Percentiles rank a stretch among this genome's conserved stretches.
phyloP scores from a whole-genome alignment of 1,139 yeast species.

The Lodderomyces beijingensis region DNA sequence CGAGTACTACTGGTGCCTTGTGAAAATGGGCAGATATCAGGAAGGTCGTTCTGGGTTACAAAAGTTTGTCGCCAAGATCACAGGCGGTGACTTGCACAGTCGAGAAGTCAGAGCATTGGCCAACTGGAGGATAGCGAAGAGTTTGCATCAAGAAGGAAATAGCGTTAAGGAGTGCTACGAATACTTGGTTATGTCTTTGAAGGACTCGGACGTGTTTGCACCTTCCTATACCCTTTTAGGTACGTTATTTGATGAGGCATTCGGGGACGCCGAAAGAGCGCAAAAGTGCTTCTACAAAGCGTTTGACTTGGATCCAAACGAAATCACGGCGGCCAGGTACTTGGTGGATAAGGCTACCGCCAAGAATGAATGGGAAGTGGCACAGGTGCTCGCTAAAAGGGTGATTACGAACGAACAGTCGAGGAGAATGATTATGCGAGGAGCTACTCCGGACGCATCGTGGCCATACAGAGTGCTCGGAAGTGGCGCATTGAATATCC shows the following conservation, averaged over 20 bases:
- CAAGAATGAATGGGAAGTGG: constrained; percentile 77
- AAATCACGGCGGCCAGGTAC: constrained; percentile 67
- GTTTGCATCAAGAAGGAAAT: constrained; percentile 31
- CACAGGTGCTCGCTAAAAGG: constrained; percentile 66
- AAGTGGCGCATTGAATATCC: constrained; percentile 65
- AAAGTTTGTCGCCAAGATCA: constrained; percentile 37
- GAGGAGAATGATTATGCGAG: constrained; percentile 43
- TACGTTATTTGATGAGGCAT: constrained; percentile 53
- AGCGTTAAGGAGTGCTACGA: constrained; percentile 44
- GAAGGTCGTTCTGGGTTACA: constrained; percentile 53
- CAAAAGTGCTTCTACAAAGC: constrained; percentile 87
- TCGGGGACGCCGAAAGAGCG: constrained; percentile 62
- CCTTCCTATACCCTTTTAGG: constrained; percentile 83
- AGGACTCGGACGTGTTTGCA: constrained; percentile 60
- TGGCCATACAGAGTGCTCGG: constrained; percentile 95
- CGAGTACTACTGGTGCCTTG: constrained; percentile 78
- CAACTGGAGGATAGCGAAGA: constrained; percentile 71
- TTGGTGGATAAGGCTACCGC: constrained; percentile 66
- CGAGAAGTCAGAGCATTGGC: constrained; percentile 55
- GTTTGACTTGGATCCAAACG: constrained; percentile 78
- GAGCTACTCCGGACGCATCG: constrained; percentile 30
- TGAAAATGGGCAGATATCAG: constrained; percentile 47
- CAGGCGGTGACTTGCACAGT: constrained; percentile 50
- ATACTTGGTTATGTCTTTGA: constrained; percentile 57
- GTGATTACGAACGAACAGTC: constrained; percentile 62